These are phyloP conservation scores for Ceratocystiopsis brevicomis DNA, from an alignment of 2,329 filamentous ascomycete species.

Conservation along the genomic window DNA sequence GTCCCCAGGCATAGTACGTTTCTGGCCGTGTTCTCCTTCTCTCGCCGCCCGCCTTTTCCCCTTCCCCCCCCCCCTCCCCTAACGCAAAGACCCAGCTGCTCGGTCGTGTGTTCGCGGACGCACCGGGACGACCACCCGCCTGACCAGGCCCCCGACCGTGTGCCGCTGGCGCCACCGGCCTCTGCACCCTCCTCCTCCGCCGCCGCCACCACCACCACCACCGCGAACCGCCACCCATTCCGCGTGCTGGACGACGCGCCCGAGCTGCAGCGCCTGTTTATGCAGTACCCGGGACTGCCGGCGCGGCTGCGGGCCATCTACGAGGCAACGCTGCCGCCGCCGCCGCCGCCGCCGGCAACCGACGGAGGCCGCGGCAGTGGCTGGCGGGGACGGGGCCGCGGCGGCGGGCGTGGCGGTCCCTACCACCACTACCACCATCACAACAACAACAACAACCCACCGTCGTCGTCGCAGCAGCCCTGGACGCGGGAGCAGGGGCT, in stretches of 20 bases:
- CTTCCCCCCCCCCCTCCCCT: not conserved
- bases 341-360: not conserved
- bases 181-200: not conserved
- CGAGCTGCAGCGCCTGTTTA: constrained; percentile 31
- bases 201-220: constrained; percentile 1
- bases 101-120: constrained; percentile 29
- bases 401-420: not conserved
- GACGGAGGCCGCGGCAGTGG: not conserved
- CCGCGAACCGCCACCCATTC: constrained; percentile 24
- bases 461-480: too few species aligned
- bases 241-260: constrained; percentile 29
- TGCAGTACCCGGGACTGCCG: constrained; percentile 30
- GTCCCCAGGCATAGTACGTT: constrained; percentile 37
- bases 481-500: constrained; percentile 43
- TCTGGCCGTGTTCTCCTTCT: not conserved
- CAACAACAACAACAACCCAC: not conserved
- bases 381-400: not conserved
- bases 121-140: constrained; percentile 16
- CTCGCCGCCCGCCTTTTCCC: too few species aligned
- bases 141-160: constrained; percentile 5
- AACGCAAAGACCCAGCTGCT: constrained; percentile 31
- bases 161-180: not conserved
- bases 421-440: too few species aligned
- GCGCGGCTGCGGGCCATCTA: constrained; percentile 29
- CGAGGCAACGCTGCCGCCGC: constrained; percentile 28